Conservation (phyloP, 139 green algal species). For the Ettlia oleoabundans region DNA sequence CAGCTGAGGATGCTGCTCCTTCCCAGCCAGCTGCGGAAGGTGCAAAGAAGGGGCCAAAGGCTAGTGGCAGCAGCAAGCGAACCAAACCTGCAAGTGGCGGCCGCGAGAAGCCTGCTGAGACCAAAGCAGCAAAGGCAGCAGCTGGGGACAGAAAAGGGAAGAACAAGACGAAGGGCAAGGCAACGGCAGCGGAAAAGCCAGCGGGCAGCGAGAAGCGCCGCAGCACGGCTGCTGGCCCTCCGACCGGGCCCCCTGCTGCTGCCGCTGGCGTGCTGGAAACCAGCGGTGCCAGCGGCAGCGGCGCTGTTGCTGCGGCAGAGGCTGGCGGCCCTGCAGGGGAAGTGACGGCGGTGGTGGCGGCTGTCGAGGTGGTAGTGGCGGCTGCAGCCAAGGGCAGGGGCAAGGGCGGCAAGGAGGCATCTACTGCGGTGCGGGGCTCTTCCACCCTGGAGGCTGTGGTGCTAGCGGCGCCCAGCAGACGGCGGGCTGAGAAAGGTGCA, state of each 20-base stretch:
- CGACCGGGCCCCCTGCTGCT: not conserved
- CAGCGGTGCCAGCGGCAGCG: conserved; percentile 22
- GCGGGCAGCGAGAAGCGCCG: not conserved
- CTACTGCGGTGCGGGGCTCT: not conserved
- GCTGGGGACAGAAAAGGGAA: not conserved
- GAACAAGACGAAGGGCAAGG: not conserved
- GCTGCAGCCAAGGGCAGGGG: not conserved
- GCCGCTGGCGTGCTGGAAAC: conserved; percentile 15
- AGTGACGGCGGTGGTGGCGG: not conserved
- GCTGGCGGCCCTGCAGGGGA: not conserved
- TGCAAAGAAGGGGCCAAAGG: too few relatives aligned
- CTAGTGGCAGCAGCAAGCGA: too few relatives aligned
- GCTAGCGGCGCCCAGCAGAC: not conserved
- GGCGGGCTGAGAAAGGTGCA: too few relatives aligned
- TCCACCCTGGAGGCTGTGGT: not conserved
- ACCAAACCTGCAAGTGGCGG: too few relatives aligned
- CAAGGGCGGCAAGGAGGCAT: conserved; percentile 3
- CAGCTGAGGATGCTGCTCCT: not conserved
- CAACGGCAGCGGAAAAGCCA: not conserved
- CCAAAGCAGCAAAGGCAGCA: not conserved
- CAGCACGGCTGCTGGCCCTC: not conserved
- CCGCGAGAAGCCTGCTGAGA: not conserved
- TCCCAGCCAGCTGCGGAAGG: not conserved
- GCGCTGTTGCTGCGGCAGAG: not conserved
- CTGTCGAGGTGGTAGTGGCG: not conserved